Base-by-base conservation (phyloP, 2,329 filamentous ascomycete genomes). In the Aspergillus novofumigatus region DNA sequence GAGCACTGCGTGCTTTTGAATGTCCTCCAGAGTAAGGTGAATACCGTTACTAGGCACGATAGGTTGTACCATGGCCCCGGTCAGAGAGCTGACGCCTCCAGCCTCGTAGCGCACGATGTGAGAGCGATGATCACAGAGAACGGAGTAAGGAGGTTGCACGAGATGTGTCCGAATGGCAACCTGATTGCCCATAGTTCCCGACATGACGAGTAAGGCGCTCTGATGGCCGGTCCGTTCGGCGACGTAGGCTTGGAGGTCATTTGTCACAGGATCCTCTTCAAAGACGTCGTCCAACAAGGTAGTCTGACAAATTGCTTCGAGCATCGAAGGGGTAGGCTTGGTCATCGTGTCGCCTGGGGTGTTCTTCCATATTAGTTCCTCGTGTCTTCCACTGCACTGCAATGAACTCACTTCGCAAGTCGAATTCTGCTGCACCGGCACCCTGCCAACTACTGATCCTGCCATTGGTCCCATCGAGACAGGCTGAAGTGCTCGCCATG, bases 181-280 rank as follows among this genome's bases (percentile, higher is more conserved):
- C 72, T 96, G 92, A 75, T 97, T 97, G 44, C 91, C 92, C 92
- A 96, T 96, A 4, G 92, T 96, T 3, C 93, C 93, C 0, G 90
- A 94, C 58, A 95, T 81, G 55, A 96, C 90, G 54, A 96, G 86
- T 4, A 97, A 80, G 0, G 84, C 89, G 7, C 85, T 86, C 67
- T 92, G 87, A 65, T 95, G 92, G 64, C 85, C 85, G 0, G 90
- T 84, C 3, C 95, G 81, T 32, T 81, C 70, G 20, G 91, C 90
- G 48, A 95, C 81, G 71, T 89, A 87, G 49, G 81, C 76, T 72
- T 97, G 90, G 44, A 97, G 84, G 25, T 83, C 81, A 52, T 83
- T 86, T 1, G 93, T 97, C 0, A 88, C 91, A 0, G 84, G 79
- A 67, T 96, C 92, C 74, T 95, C 91, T 61, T 81, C 78, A 71